Evolutionary conservation across 768 basidiomycete genomes (phyloP).

Genomic region (Hydnomerulius pinastri): DNA sequence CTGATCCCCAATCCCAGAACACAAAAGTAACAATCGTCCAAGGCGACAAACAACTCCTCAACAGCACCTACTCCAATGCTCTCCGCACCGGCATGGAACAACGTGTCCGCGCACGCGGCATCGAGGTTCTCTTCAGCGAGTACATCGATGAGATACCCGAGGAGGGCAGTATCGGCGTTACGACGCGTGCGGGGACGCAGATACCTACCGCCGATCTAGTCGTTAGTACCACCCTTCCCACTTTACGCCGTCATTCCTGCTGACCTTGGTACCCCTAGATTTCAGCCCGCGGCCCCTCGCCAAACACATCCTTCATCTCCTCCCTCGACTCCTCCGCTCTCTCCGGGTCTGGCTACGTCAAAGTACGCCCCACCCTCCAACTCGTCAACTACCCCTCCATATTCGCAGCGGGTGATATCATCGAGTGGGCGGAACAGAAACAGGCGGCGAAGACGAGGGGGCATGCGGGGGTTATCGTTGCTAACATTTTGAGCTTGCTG

Average conservation of each 20-base stretch:
- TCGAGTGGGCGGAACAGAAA: slow-evolving; percentile 66
- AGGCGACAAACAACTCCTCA: slow-evolving; percentile 51
- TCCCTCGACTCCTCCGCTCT: slow-evolving; percentile 43
- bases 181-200: slow-evolving; percentile 50
- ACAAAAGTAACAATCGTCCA: slow-evolving; percentile 66
- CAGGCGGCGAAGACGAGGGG: slow-evolving; percentile 47
- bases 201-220: slow-evolving; percentile 57
- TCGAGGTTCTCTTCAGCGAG: slow-evolving; percentile 56
- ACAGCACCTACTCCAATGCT: slow-evolving; percentile 52
- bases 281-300: slow-evolving; percentile 37
- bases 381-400: slow-evolving; percentile 50
- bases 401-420: slow-evolving; percentile 67
- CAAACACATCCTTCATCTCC: slow-evolving; percentile 54
- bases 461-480: slow-evolving; percentile 47
- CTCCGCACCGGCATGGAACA: slow-evolving; percentile 51
- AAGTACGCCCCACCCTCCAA: slow-evolving; percentile 60
- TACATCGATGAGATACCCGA: slow-evolving; percentile 47
- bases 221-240: slow-evolving; percentile 41
- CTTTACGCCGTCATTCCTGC: neutral
- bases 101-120: slow-evolving; percentile 42
- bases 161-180: slow-evolving; percentile 38
- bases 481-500: slow-evolving; percentile 52
- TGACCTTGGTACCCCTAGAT: slow-evolving; percentile 18
- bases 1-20: slow-evolving; percentile 13
- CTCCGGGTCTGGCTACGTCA: slow-evolving; percentile 44